phyloP scores from a whole-genome alignment of 2,329 filamentous ascomycete genomes.

The Huntiella omanensis region DNA sequence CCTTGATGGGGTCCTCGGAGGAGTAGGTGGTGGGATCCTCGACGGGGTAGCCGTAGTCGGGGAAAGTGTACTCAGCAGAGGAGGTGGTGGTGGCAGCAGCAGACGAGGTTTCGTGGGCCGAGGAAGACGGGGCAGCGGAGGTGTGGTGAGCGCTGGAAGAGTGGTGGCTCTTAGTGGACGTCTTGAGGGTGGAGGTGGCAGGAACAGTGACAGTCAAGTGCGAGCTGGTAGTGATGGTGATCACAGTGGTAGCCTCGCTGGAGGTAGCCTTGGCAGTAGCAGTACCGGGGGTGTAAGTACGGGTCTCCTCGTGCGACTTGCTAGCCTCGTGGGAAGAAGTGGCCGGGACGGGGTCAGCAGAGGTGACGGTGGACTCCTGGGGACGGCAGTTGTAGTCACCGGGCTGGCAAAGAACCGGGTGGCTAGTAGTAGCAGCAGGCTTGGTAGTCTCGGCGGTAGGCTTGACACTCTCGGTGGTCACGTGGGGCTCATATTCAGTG shows the following conservation, averaged over 20 bases:
- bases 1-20: slow-evolving; percentile 5
- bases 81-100: background rate
- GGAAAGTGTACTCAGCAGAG: background rate
- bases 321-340: background rate
- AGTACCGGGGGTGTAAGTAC: too few species aligned
- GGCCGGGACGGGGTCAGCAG: background rate
- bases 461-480: too few species aligned
- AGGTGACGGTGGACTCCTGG: slow-evolving; percentile 4
- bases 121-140: background rate
- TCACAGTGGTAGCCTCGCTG: slow-evolving; percentile 4
- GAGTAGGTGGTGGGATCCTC: background rate
- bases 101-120: background rate
- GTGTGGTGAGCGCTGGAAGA: slow-evolving; percentile 1
- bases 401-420: background rate
- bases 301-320: too few species aligned
- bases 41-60: background rate
- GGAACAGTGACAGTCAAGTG: slow-evolving; percentile 8
- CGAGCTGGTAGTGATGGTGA: slow-evolving; percentile 8
- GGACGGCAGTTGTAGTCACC: slow-evolving; percentile 7
- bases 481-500: background rate
- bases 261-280: background rate
- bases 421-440: background rate
- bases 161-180: slow-evolving; percentile 1
- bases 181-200: background rate
- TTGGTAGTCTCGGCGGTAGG: background rate